Evolutionary conservation across 2,329 filamentous ascomycete genomes (phyloP).

Genomic region (Lizonia empirigonia): DNA sequence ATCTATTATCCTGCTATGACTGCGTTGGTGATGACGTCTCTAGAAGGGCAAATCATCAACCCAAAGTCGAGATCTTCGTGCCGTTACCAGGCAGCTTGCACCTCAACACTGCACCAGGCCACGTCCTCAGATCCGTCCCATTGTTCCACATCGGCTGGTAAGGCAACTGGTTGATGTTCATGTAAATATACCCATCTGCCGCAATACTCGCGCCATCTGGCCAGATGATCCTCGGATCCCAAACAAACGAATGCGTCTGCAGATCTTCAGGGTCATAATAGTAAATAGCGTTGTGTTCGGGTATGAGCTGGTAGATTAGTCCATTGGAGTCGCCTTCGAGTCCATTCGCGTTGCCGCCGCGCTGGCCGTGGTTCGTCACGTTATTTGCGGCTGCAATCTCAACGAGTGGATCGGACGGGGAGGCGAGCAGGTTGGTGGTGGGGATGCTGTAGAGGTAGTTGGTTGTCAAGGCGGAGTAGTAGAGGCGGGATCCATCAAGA

Average conservation of each 20-base stretch:
- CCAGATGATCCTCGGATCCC: constrained; percentile 56
- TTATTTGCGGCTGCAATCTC: constrained; percentile 53
- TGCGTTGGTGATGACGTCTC: too few relatives aligned
- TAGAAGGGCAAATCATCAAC: too few relatives aligned
- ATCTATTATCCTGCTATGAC: too few relatives aligned
- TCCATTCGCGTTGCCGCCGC: constrained; percentile 57
- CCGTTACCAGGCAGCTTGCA: constrained; percentile 49
- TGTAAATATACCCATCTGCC: constrained; percentile 50
- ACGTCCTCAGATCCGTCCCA: constrained; percentile 50
- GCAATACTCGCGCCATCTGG: constrained; percentile 50
- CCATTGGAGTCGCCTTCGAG: constrained; percentile 58
- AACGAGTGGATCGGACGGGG: constrained; percentile 49
- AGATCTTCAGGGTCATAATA: constrained; percentile 51
- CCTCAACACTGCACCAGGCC: constrained; percentile 55
- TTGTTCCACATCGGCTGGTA: constrained; percentile 57
- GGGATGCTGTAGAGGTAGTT: constrained; percentile 54
- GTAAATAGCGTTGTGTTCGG: constrained; percentile 56
- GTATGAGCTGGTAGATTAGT: constrained; percentile 55
- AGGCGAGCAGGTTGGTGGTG: constrained; percentile 50
- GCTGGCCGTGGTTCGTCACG: constrained; percentile 53
- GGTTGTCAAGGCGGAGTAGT: constrained; percentile 51
- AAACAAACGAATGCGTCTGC: constrained; percentile 51
- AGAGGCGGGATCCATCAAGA: constrained; percentile 54
- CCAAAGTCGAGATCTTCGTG: constrained; percentile 42
- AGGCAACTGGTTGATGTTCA: constrained; percentile 55